phyloP scores from a whole-genome alignment of 2,329 filamentous ascomycete species.

The Seiridium cupressi region DNA sequence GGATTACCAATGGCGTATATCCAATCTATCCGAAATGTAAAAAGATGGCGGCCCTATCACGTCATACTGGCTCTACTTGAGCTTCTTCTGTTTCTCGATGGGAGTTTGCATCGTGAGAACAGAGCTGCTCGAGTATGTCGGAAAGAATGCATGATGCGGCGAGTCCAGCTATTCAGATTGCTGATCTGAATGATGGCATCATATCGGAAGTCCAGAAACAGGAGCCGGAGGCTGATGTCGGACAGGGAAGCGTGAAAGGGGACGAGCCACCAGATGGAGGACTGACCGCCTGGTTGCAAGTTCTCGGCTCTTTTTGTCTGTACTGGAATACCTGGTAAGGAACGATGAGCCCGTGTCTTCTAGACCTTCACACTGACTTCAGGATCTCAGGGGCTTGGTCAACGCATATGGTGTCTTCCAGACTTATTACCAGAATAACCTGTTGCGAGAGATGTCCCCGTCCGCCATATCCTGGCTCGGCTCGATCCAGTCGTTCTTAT shows the following conservation, averaged over 20 bases:
- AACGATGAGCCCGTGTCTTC: not conserved
- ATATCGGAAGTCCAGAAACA: not conserved
- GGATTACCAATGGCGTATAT: not conserved
- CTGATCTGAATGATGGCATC: not conserved
- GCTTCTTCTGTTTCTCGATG: no score
- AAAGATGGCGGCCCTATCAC: not conserved
- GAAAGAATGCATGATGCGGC: not conserved
- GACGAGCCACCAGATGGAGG: conserved; percentile 29
- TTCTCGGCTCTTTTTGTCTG: conserved; percentile 27
- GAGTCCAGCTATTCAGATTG: not conserved
- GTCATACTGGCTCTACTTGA: not conserved
- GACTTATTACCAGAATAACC: not conserved
- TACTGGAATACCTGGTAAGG: conserved; percentile 5
- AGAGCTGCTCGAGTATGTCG: not conserved
- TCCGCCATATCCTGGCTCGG: conserved; percentile 6
- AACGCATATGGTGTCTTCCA: conserved; percentile 6
- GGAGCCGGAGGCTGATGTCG: not conserved
- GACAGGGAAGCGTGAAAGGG: not conserved
- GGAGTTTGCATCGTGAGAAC: no score
- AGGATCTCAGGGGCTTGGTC: conserved; percentile 14
- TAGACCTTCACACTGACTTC: conserved; percentile 19
- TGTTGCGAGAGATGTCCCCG: not conserved
- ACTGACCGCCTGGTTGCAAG: conserved; percentile 37
- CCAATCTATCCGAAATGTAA: not conserved
- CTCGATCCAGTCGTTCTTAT: conserved; percentile 26